Conservation (phyloP, 1,284 basidiomycete genomes). For the Trametes pubescens region DNA sequence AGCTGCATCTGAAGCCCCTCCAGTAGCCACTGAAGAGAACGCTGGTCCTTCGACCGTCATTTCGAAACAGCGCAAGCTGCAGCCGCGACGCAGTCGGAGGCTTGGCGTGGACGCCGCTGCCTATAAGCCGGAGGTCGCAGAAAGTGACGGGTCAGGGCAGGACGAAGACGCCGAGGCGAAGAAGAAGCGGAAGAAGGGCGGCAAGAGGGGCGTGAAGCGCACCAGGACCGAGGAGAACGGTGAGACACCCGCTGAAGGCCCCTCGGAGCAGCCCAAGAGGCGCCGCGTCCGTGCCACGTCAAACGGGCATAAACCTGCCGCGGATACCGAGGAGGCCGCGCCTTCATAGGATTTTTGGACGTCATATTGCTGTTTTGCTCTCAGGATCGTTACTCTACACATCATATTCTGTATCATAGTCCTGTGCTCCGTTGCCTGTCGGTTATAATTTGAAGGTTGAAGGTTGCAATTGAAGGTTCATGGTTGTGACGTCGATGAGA, state of each 20-base stretch:
- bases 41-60: neutral
- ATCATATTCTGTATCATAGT: constrained; percentile 3
- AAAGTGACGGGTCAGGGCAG: constrained; percentile 39
- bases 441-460: neutral
- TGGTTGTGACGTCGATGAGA: too few species aligned
- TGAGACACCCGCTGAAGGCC: constrained; percentile 15
- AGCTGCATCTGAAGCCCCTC: neutral
- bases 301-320: constrained; percentile 8
- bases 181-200: constrained; percentile 24
- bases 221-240: constrained; percentile 24
- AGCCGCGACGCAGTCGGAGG: constrained; percentile 40
- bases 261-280: constrained; percentile 23
- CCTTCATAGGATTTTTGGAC: neutral
- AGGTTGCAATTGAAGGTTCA: neutral
- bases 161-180: constrained; percentile 35
- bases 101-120: constrained; percentile 48
- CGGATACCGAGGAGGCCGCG: neutral
- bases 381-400: neutral
- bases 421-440: neutral
- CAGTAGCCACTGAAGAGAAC: neutral
- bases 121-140: constrained; percentile 49
- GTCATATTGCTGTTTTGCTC: neutral
- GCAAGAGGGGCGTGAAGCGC: constrained; percentile 40
- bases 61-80: constrained; percentile 7
- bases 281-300: constrained; percentile 20